These are phyloP conservation scores for Auricularia sp. DNA, from an alignment of 768 basidiomycete genomes.

Conservation along the genomic window DNA sequence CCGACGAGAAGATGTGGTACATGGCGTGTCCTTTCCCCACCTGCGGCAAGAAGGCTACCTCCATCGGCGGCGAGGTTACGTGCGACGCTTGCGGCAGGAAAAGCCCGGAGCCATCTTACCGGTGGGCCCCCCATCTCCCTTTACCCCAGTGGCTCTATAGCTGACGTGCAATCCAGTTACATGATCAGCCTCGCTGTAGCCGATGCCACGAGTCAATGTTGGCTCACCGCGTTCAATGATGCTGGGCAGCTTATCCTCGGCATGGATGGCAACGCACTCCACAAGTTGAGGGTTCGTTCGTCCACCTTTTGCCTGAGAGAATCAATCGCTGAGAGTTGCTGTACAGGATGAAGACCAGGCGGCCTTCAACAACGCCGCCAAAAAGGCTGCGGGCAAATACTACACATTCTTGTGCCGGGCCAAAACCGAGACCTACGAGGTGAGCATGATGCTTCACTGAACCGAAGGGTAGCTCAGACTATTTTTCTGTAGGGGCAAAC, in stretches of 20 bases:
- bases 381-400: constrained; percentile 53
- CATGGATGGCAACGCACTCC: constrained; percentile 67
- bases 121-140: constrained; percentile 36
- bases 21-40: constrained; percentile 85
- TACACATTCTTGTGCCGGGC: constrained; percentile 83
- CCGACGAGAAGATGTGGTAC: constrained; percentile 67
- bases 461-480: background rate
- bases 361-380: constrained; percentile 49
- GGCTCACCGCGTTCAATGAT: constrained; percentile 96
- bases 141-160: background rate
- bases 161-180: constrained; percentile 35
- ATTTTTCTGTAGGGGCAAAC: constrained; percentile 50
- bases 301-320: background rate
- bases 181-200: constrained; percentile 78
- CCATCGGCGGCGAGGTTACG: constrained; percentile 61
- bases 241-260: constrained; percentile 69
- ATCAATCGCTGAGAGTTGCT: background rate
- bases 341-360: constrained; percentile 44
- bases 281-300: constrained; percentile 52
- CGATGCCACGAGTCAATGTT: constrained; percentile 83
- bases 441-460: constrained; percentile 26
- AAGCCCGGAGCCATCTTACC: constrained; percentile 62
- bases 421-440: constrained; percentile 78
- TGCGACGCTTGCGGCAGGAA: constrained; percentile 87
- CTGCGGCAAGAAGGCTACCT: constrained; percentile 86